A percentile compares a stretch with the other conserved stretches of the same genome.
phyloP scores from a whole-genome alignment of 805 yeast genomes.

The Kodamaea hsintzibuensis region DNA sequence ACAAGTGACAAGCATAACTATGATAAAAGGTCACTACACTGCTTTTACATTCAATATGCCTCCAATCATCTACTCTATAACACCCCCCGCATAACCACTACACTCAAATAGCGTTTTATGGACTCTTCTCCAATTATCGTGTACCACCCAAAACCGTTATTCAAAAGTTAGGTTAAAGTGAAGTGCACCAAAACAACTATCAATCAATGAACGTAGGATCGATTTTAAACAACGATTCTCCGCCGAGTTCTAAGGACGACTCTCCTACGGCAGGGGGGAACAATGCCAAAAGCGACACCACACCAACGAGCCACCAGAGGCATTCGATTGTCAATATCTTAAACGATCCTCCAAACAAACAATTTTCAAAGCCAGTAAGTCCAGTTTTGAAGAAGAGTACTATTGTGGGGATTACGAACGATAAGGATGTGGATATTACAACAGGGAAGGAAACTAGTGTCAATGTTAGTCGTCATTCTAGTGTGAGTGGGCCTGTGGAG shows the following conservation, averaged over 20 bases:
- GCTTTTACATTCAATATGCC: too few species aligned
- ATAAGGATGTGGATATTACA: conserved; percentile 44
- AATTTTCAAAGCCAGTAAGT: conserved; percentile 4
- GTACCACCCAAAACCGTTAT: neutral
- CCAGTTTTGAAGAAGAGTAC: conserved; percentile 17
- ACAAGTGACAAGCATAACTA: too few species aligned
- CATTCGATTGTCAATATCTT: conserved; percentile 32
- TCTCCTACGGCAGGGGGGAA: conserved; percentile 1
- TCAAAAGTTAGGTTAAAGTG: neutral
- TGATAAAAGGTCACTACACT: too few species aligned
- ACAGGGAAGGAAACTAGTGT: conserved; percentile 36
- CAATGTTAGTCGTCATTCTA: conserved; percentile 27
- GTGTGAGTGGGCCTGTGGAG: conserved; percentile 14
- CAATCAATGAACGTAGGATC: conserved; percentile 39
- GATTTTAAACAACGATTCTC: conserved; percentile 35
- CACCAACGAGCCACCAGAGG: conserved; percentile 19
- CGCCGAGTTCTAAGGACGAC: conserved; percentile 22
- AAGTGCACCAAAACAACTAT: neutral
- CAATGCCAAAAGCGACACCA: neutral
- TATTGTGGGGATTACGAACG: conserved; percentile 41
- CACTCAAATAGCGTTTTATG: too few species aligned
- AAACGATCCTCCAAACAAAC: conserved; percentile 18
- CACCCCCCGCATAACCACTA: too few species aligned
- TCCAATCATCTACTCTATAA: too few species aligned
- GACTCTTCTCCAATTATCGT: neutral